Evolutionary conservation across 148 eudicot genomes (phyloP), one percentile per base, ranked within the genome.

Genomic region (Pouteria glomerata): DNA sequence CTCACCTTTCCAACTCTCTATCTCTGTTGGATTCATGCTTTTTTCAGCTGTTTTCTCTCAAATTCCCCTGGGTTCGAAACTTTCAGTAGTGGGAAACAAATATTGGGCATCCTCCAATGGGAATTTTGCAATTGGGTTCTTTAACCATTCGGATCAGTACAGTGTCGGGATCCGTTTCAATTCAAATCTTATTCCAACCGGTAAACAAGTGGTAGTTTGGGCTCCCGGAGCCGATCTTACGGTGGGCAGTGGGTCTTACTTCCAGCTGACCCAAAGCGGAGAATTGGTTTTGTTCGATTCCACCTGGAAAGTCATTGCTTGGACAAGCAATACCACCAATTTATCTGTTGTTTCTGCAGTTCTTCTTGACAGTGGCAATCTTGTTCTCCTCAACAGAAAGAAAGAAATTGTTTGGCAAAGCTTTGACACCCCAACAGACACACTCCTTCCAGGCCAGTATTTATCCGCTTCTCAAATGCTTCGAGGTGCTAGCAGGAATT

Each of bases 31-130:
- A 42, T 82, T 77, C 75, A 71, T 84, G 50, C 66, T 73, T 33
- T 72, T 66, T 45, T 69, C 80, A 10, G 74, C 35, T 66, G 80
- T 58, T 30, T 34, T 44, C 34, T 80, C 86, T 41, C 76, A 80
- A 75, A 84, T 88, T 77, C 74, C 80, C 34, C 24, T 88, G 74
- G 93, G 86, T 64, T 86, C 93, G 47, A 84, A 76, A 58, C 78
- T 88, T 21, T 64, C 83, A 42, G 85, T 82, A 35, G 60, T 53
- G 57, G 84, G 77, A 31, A 82, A 82, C 68, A 67, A 77, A 41
- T 73, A 67, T 26, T 86, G 93, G 93, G 77, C 82, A 16, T 88
- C 93, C 47, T 76, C 88, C 44, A 86, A 79, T 77, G 90, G 86
- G 63, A 84, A 82, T 71, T 88, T 86, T 57, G 88, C 86, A 19